Evolutionary conservation across 2,329 filamentous ascomycete genomes (phyloP), one percentile per base, ranked within the genome.

Genomic region (Calcarisporium arbuscula): DNA sequence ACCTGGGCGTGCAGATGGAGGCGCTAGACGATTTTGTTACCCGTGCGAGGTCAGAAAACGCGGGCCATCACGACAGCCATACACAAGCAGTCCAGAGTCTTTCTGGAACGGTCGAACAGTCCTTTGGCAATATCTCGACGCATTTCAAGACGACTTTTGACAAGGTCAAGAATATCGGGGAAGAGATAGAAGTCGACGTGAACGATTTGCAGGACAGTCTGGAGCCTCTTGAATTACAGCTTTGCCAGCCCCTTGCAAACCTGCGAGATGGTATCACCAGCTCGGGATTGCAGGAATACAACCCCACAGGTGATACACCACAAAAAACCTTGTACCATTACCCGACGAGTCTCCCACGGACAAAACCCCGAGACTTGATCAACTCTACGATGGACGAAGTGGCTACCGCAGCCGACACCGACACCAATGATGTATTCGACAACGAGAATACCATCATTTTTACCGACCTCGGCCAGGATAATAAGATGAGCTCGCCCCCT

Each of bases 21-120:
- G 85, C 86, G 2, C 72, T 98, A 7, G 90, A 96, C 50, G 85
- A 90, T 45, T 95, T 95, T 49, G 87, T 96, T 25, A 74, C 81
- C 20, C 80, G 85, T 20, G 88, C 94, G 32, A 78, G 82, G 40
- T 76, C 75, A 2, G 83, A 94, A 50, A 96, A 95, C 55, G 77
- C 82, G 19, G 68, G 70, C 14, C 87, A 94, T 52, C 82, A 92
- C 54, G 70, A 78, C 18, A 71, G 74, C 18, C 85, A 94, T 44
- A 60, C 70, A 2, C 57, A 68, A n/a, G 83, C 80, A 2, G 64
- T 95, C n/a, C 62, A 72, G 21, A 62, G 61, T 8, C 68, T 95
- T 20, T 76, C 82, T 0, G 65, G 60, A 14, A 81, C 78, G 2
- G 83, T 92, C 5, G 79, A 83, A 45, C 65, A 77, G 32, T 89